Base-by-base conservation (phyloP, 1,284 basidiomycete species). In the Apiotrichum veenhuisii region DNA sequence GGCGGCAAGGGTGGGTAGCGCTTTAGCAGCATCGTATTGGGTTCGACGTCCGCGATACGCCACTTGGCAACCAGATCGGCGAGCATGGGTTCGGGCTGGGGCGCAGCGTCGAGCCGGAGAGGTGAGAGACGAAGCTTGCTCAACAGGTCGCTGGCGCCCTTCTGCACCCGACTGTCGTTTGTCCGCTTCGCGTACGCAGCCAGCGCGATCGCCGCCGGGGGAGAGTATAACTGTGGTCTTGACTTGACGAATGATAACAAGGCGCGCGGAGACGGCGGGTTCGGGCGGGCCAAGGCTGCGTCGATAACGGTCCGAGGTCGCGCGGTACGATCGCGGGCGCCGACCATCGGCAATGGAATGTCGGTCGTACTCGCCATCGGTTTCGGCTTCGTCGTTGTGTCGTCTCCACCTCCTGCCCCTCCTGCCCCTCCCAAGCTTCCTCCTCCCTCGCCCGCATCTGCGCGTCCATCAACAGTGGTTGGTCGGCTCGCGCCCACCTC, bases 101-200 rank as follows among this genome's bases (percentile, higher is more conserved):
- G 23, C 20, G n/a, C 20, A 10, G 25, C 10, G 38, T 41, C n/a
- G 4, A n/a, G 8, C 1, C n/a, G 37, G 1, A 22, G 25, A 10
- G 49, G 18, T 3, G 33, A 43, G 11, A 52, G 15, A 17, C 51
- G 33, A 18, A 45, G 27, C 7, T 22, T 27, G 4, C 14, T 3
- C 23, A 52, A 34, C 5, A 52, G 51, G 18, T 37, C 34, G 2
- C 10, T 17, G 12, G 42, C 22, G 20, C 17, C 43, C 15, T 15
- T 11, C 18, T 22, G 50, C 5, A 40, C 36, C 10, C 26, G 41
- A 23, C 33, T n/a, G 41, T 57, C 55, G 34, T 20, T 44, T 12
- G 23, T 25, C n/a, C 40, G 50, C 17, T 15, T 30, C 8, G 55
- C 55, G 18, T 48, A 57, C 5, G n/a, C 22, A 11, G 47, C 51